phyloP scores from a whole-genome alignment of 345 rosid genomes.

The Clarkia xantiana region DNA sequence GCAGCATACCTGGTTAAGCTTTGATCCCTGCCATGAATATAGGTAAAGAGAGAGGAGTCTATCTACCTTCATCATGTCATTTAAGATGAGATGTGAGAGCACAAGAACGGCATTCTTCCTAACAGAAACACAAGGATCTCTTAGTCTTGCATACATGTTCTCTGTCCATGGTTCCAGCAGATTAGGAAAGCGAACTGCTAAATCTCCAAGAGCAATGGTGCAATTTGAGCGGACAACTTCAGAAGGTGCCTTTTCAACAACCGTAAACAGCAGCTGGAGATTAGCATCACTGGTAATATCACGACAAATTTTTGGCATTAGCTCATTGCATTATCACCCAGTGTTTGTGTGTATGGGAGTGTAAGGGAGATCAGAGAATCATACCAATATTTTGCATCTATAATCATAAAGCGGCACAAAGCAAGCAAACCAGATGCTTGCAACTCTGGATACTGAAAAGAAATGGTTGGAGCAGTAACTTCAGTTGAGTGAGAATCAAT shows the following conservation, averaged over 20 bases:
- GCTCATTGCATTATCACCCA: not conserved
- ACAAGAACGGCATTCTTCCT: slow-evolving; percentile 96
- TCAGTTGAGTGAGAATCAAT: not conserved
- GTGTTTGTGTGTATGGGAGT: not conserved
- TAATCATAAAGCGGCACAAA: slow-evolving; percentile 79
- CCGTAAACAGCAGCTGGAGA: slow-evolving; percentile 95
- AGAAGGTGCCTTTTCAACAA: slow-evolving; percentile 84
- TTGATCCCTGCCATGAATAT: not conserved
- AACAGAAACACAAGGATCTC: slow-evolving; percentile 66
- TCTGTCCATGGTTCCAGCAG: slow-evolving; percentile 96
- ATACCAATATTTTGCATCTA: slow-evolving; percentile 84
- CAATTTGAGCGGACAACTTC: slow-evolving; percentile 92
- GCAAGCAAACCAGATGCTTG: slow-evolving; percentile 98
- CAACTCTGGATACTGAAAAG: slow-evolving; percentile 55
- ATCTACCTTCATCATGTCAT: slow-evolving; percentile 98
- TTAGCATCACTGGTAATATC: slow-evolving; percentile 55
- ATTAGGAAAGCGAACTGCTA: slow-evolving; percentile 97
- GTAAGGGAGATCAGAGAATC: slow-evolving; percentile 9
- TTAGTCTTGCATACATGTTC: slow-evolving; percentile 70
- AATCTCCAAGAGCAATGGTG: slow-evolving; percentile 88
- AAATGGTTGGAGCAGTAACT: slow-evolving; percentile 2
- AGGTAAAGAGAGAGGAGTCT: slow-evolving; percentile 5
- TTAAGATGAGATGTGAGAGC: slow-evolving; percentile 93
- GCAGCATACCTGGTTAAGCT: slow-evolving; percentile 10
- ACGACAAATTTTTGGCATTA: slow-evolving; percentile 12